These are phyloP conservation scores for Metschnikowia reukaufii DNA, from an alignment of 805 yeast species.

Conservation along the genomic window DNA sequence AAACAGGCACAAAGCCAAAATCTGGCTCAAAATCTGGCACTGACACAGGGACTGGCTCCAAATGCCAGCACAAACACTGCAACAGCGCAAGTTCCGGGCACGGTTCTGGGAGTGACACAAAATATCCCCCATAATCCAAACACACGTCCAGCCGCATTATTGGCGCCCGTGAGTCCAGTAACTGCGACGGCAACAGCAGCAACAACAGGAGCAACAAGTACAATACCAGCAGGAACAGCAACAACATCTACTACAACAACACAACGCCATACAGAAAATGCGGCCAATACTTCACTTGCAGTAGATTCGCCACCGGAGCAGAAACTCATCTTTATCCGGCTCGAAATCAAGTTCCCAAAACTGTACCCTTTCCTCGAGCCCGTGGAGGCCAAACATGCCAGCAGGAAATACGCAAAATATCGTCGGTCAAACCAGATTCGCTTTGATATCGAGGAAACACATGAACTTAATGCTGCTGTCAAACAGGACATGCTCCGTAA, in stretches of 20 bases:
- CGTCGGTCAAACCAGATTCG: constrained; percentile 26
- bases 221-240: no score
- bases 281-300: neutral
- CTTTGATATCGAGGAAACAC: constrained; percentile 76
- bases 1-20: constrained; percentile 36
- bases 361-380: constrained; percentile 69
- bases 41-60: neutral
- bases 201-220: no score
- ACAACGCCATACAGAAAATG: no score
- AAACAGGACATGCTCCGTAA: constrained; percentile 50
- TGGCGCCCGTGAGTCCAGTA: neutral
- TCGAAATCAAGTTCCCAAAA: constrained; percentile 68
- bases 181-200: neutral
- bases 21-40: constrained; percentile 35
- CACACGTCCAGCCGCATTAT: neutral
- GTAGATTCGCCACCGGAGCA: constrained; percentile 45
- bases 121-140: neutral
- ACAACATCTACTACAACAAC: no score
- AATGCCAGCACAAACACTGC: no score
- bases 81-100: neutral
- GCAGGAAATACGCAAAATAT: constrained; percentile 7
- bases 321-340: constrained; percentile 60
- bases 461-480: constrained; percentile 54
- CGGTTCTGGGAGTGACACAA: neutral
- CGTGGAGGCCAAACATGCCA: constrained; percentile 7